A percentile compares a stretch with the other conserved stretches of the same genome.
Evolutionary conservation across 176 grass and related monocot species (phyloP).

Genomic region (bread wheat (Triticum aestivum)): DNA sequence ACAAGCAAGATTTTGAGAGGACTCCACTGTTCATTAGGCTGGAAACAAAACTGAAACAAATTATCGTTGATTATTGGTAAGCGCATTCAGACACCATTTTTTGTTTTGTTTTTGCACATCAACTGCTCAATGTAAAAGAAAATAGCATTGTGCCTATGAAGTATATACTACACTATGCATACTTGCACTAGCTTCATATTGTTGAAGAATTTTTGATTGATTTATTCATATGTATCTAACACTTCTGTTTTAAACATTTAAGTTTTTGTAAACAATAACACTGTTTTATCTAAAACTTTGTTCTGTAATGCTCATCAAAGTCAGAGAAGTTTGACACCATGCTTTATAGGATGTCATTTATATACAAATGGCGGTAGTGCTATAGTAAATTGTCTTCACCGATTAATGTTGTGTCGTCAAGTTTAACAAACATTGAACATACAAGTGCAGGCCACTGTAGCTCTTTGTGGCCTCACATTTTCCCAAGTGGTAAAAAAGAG

Average conservation of each 20-base stretch:
- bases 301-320: not conserved
- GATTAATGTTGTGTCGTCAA: not conserved
- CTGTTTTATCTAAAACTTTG: not conserved
- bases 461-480: not conserved
- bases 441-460: not conserved
- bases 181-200: not conserved
- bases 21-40: conserved; percentile 87
- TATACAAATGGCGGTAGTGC: not conserved
- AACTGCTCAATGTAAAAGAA: not conserved
- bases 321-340: not conserved
- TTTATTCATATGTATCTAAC: conserved; percentile 9
- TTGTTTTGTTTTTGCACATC: not conserved
- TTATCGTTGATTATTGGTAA: conserved; percentile 93
- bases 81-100: conserved; percentile 3
- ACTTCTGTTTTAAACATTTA: not conserved
- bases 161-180: not conserved
- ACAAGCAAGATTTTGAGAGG: conserved; percentile 98
- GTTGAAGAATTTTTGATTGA: not conserved
- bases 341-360: not conserved
- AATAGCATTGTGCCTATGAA: not conserved
- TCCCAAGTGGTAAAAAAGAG: not conserved
- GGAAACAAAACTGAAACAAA: conserved; percentile 83
- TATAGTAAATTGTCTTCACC: not conserved
- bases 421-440: not conserved
- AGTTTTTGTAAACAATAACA: not conserved